Evolutionary conservation across 768 basidiomycete genomes (phyloP), one percentile per base, ranked within the genome.

Genomic region (Porpolomopsis calyptriformis): DNA sequence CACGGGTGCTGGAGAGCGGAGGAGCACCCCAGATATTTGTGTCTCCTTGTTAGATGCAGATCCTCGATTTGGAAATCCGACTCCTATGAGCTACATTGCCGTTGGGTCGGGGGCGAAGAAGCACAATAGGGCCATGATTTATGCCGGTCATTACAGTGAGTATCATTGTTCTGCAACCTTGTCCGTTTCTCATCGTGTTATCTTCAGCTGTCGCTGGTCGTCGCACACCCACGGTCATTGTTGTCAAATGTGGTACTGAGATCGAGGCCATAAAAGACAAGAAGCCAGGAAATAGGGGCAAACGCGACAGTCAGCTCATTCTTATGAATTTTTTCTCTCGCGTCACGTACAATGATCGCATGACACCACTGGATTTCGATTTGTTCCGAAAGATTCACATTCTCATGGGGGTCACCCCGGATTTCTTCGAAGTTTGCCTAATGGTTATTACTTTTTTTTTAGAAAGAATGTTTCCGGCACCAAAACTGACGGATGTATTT

Each of bases 251-350:
- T 58, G 94, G 94, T 16, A 91, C 83, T 29, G 91, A 96, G 54
- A 65, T 64, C 23, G 94, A 99, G 60, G 83, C 86, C 3, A 61
- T 70, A 9, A 69, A 73, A 4, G 92, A 94, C 54, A 86, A 84
- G 68, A 99, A 98, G 60, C 90, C 94, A 1, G 96, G 96, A 20
- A 99, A 99, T 67, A 78, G 96, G 54, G 96, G 96, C 55, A 99
- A 99, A 64, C 85, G 96, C 35, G 96, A 99, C 68, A 91, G 89
- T 64, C 96, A 99, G 61, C 82, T 99, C 53, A 88, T 99, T 58
- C 75, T 99, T 56, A 99, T 99, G 96, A 96, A 97, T 68, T 99
- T 99, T 64, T 98, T 98, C 70, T 94, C 91, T 40, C 82, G 89
- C 38, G 96, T 99, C 56, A 99, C 96, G 14, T 99, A 98, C 66